Percentiles rank a stretch among this genome's conserved stretches.
phyloP scores from a whole-genome alignment of 108 stramenopile genomes.

The Cylindrotheca closterium region DNA sequence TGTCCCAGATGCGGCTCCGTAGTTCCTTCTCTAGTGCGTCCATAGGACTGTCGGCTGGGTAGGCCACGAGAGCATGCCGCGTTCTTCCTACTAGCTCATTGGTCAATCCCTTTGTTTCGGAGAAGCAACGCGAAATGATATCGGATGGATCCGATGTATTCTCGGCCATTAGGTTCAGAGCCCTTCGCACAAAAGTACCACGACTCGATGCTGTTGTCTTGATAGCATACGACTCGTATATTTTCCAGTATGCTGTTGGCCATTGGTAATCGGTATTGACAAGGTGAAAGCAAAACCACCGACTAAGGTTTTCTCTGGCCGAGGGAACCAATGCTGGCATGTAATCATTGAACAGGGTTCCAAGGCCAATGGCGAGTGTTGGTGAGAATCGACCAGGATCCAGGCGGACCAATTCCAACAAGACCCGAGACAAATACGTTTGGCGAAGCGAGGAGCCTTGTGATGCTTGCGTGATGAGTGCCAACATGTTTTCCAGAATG shows the following conservation, averaged over 20 bases:
- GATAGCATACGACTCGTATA: slow-evolving; percentile 69
- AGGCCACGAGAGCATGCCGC: neutral
- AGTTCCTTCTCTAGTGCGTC: slow-evolving; percentile 42
- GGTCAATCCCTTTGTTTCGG: slow-evolving; percentile 7
- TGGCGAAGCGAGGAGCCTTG: slow-evolving; percentile 34
- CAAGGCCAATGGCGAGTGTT: slow-evolving; percentile 64
- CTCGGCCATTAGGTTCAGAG: slow-evolving; percentile 24
- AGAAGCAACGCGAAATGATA: slow-evolving; percentile 22
- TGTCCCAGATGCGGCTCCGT: slow-evolving; percentile 60
- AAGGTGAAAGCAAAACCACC: slow-evolving; percentile 87
- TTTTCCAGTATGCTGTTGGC: slow-evolving; percentile 79
- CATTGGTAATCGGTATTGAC: slow-evolving; percentile 85
- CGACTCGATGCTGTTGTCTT: slow-evolving; percentile 52
- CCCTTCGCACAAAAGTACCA: slow-evolving; percentile 35
- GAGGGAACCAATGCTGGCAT: slow-evolving; percentile 67
- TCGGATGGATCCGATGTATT: slow-evolving; percentile 23
- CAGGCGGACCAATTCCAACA: slow-evolving; percentile 76
- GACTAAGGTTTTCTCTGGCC: slow-evolving; percentile 65
- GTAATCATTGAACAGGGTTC: slow-evolving; percentile 75
- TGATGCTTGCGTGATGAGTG: slow-evolving; percentile 58
- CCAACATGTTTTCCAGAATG: slow-evolving; percentile 70
- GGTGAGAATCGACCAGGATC: slow-evolving; percentile 68
- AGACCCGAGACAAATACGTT: slow-evolving; percentile 64
- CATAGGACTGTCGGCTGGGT: slow-evolving; percentile 11
- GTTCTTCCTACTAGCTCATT: slow-evolving; percentile 16